Conservation (phyloP, 176 grass and related monocot genomes). For the Oryza nivara region DNA sequence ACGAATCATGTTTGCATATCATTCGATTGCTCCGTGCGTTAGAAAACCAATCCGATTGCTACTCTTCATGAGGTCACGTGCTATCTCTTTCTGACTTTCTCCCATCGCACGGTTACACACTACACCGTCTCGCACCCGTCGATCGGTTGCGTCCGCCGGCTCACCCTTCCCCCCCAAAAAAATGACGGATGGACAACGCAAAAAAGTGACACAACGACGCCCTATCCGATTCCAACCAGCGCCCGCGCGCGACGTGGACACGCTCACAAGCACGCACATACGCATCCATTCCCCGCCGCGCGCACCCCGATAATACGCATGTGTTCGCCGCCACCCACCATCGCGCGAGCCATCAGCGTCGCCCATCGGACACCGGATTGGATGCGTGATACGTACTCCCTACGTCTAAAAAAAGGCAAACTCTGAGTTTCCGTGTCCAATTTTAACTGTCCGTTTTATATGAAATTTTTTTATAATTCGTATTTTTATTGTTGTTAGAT, state of each 20-base stretch:
- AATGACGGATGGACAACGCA: no score
- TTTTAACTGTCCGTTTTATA: no score
- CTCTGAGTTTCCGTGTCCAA: no score
- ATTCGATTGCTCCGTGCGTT: neutral
- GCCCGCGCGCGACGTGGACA: conserved; percentile 13
- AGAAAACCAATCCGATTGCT: neutral
- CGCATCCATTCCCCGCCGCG: neutral
- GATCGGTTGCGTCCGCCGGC: neutral
- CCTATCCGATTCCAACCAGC: no score
- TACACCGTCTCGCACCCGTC: neutral
- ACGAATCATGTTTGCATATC: neutral
- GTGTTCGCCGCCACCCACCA: conserved; percentile 27
- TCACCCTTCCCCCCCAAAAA: neutral
- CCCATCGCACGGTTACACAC: neutral
- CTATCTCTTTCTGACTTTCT: conserved; percentile 16
- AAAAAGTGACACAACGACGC: neutral
- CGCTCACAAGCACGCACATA: neutral
- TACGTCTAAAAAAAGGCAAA: no score
- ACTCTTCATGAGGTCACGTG: neutral
- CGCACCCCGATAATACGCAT: conserved; percentile 6
- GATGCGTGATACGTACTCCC: neutral
- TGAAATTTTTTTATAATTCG: no score
- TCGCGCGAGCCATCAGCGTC: neutral
- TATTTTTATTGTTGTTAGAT: no score
- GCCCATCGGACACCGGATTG: neutral